Percentiles rank a stretch among this genome's conserved stretches.
Conservation (phyloP, 768 basidiomycete genomes). For the Mycena leptocephala region DNA sequence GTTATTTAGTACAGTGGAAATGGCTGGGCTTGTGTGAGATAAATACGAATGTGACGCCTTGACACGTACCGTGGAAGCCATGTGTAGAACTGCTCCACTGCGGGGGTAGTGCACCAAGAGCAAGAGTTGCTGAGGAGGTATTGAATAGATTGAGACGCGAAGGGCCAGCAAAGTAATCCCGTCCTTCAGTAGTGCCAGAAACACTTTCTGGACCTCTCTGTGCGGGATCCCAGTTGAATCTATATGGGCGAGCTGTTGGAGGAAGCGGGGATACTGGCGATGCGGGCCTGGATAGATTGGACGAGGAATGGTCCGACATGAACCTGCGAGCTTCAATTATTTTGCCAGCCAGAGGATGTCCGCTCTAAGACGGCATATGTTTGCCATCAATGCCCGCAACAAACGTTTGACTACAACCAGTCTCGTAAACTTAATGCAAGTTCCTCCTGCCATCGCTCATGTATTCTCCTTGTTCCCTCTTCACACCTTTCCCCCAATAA, state of each 20-base stretch:
- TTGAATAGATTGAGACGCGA: conserved; percentile 67
- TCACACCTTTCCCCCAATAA: conserved; percentile 63
- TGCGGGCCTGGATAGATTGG: conserved; percentile 71
- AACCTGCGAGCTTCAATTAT: neutral
- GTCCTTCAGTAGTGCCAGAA: conserved; percentile 81
- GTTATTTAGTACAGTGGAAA: conserved; percentile 94
- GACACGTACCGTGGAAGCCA: conserved; percentile 87
- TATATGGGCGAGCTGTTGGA: conserved; percentile 71
- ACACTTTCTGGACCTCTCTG: conserved; percentile 79
- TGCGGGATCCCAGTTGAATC: conserved; percentile 85
- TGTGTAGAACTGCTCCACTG: conserved; percentile 89
- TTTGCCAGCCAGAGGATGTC: conserved; percentile 20
- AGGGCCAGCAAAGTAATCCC: conserved; percentile 73
- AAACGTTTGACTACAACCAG: neutral
- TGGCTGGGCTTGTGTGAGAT: conserved; percentile 67
- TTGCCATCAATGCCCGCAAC: neutral
- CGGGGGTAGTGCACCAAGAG: conserved; percentile 65
- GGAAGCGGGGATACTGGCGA: conserved; percentile 67
- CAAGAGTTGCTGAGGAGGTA: conserved; percentile 65
- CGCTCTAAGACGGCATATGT: neutral
- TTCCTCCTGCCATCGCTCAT: conserved; percentile 60
- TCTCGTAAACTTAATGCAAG: conserved; percentile 28
- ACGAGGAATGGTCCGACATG: conserved; percentile 64
- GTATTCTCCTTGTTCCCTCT: conserved; percentile 75
- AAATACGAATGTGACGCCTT: neutral